phyloP scores from a whole-genome alignment of 177 flowering plant genomes.

The Telopea speciosissima region DNA sequence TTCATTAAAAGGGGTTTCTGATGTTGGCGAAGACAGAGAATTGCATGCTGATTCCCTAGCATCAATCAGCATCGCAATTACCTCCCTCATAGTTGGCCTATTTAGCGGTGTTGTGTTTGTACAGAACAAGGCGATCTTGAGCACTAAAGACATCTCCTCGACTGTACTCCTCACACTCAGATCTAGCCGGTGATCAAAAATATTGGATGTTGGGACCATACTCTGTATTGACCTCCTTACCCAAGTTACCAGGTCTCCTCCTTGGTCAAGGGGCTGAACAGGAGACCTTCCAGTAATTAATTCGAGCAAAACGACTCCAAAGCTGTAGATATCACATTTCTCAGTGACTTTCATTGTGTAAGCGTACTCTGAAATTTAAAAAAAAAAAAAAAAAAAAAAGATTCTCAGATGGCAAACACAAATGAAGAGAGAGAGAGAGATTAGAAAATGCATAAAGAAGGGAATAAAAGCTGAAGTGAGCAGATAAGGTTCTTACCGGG shows the following conservation, averaged over 20 bases:
- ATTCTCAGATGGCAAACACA: neutral
- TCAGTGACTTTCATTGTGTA: conserved; percentile 63
- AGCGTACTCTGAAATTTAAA: conserved; percentile 46
- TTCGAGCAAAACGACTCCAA: conserved; percentile 53
- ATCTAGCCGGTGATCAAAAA: conserved; percentile 38
- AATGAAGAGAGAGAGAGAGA: too few species aligned
- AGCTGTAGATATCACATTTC: conserved; percentile 57
- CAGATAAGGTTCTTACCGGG: conserved; percentile 38
- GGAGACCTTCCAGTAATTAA: conserved; percentile 48
- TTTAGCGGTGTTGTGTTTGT: conserved; percentile 44
- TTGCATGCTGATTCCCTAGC: conserved; percentile 27
- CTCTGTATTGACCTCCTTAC: conserved; percentile 33
- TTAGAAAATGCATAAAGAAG: neutral
- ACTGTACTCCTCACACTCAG: conserved; percentile 22
- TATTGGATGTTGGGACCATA: conserved; percentile 13
- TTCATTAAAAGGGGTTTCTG: conserved; percentile 43
- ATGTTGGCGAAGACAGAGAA: conserved; percentile 35
- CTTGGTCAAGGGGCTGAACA: conserved; percentile 53
- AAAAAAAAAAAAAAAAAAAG: conserved; percentile 8
- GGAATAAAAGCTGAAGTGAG: neutral
- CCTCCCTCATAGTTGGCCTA: conserved; percentile 56
- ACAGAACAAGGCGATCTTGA: conserved; percentile 54
- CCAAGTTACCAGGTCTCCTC: conserved; percentile 55
- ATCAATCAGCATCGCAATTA: conserved; percentile 46
- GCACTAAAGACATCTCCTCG: conserved; percentile 44